Evolutionary conservation across 1,284 basidiomycete genomes (phyloP).

Genomic region (Quambalaria eucalypti): DNA sequence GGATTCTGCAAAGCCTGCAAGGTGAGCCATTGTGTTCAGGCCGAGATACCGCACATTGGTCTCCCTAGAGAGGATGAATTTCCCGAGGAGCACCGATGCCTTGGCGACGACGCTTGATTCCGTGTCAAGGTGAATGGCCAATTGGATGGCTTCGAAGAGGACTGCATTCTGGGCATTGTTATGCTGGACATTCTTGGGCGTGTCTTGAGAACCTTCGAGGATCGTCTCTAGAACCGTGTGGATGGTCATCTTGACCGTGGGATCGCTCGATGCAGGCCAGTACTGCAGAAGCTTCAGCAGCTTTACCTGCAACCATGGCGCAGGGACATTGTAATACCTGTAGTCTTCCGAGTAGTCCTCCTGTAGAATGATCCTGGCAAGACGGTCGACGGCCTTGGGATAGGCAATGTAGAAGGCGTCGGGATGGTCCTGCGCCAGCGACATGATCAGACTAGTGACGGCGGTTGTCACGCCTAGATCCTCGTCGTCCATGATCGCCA

Average conservation of each 20-base stretch:
- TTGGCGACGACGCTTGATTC: conserved; percentile 79
- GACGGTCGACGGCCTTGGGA: conserved; percentile 81
- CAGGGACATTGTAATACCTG: conserved; percentile 92
- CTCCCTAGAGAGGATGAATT: conserved; percentile 93
- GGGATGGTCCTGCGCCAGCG: conserved; percentile 84
- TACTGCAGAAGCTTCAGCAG: conserved; percentile 86
- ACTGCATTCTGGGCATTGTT: conserved; percentile 97
- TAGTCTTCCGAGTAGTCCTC: conserved; percentile 80
- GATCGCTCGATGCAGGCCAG: conserved; percentile 77
- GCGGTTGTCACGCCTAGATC: conserved; percentile 86
- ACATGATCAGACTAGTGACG: conserved; percentile 85
- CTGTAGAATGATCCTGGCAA: conserved; percentile 78
- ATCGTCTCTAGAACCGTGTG: conserved; percentile 79
- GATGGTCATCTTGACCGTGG: conserved; percentile 65
- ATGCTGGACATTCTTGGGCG: conserved; percentile 89
- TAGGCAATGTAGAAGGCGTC: conserved; percentile 85
- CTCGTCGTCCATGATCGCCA: conserved; percentile 85
- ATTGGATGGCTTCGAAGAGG: conserved; percentile 94
- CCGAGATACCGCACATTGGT: conserved; percentile 97
- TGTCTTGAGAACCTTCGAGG: conserved; percentile 87
- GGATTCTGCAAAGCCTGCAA: conserved; percentile 75
- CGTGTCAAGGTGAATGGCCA: conserved; percentile 92
- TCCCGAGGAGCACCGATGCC: conserved; percentile 82
- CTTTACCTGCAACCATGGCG: conserved; percentile 96
- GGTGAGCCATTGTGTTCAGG: conserved; percentile 94